Percentiles rank a stretch among this genome's conserved stretches.
These are phyloP conservation scores for Conoideocrella luteorostrata DNA, from an alignment of 2,329 filamentous ascomycete genomes.

Conservation along the genomic window DNA sequence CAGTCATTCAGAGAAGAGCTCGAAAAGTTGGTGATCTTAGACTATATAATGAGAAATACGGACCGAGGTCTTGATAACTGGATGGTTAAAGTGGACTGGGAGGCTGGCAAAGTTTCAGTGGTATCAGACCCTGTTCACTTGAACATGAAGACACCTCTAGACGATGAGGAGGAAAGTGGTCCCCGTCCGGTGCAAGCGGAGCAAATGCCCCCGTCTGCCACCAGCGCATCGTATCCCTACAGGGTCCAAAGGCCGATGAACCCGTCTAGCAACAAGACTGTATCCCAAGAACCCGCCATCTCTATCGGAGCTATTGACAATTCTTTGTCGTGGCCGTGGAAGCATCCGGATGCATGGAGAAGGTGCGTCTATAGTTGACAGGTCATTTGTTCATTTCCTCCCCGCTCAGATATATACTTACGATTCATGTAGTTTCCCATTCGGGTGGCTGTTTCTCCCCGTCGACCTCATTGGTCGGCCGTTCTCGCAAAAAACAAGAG, in stretches of 20 bases:
- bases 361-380: constrained; percentile 34
- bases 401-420: constrained; percentile 18
- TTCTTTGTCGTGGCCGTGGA: constrained; percentile 97
- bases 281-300: constrained; percentile 51
- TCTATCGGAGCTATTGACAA: constrained; percentile 93
- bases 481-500: constrained; percentile 87
- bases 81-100: constrained; percentile 97
- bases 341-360: constrained; percentile 85
- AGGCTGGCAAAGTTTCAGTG: constrained; percentile 75
- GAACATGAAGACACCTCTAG: constrained; percentile 46
- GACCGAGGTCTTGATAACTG: constrained; percentile 96
- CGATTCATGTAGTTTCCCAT: constrained; percentile 69
- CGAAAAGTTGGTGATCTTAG: constrained; percentile 92
- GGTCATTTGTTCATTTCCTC: no score
- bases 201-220: constrained; percentile 33
- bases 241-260: constrained; percentile 79
- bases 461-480: constrained; percentile 94
- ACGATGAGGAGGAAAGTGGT: constrained; percentile 33
- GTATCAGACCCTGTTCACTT: constrained; percentile 71
- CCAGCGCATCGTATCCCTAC: constrained; percentile 58
- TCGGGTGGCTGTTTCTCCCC: constrained; percentile 95
- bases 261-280: constrained; percentile 48
- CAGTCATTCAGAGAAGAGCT: constrained; percentile 91
- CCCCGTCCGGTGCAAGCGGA: constrained; percentile 55
- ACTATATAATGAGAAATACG: constrained; percentile 99